Percentiles rank a stretch among this genome's conserved stretches.
These are phyloP conservation scores for Auriscalpium vulgare DNA, from an alignment of 768 basidiomycete genomes.

Conservation along the genomic window DNA sequence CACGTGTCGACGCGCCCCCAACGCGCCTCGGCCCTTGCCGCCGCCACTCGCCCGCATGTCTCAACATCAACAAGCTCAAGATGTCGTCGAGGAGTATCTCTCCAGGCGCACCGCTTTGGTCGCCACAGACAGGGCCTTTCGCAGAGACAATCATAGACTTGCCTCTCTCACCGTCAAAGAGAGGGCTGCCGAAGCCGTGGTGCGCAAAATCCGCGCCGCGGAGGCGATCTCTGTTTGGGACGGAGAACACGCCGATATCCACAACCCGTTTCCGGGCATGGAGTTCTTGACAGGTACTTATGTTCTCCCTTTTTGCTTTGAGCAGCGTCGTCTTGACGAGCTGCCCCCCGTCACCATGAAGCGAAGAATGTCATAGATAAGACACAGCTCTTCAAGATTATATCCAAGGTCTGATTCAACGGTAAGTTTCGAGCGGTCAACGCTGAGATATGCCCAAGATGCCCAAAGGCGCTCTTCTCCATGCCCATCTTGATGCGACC, in stretches of 20 bases:
- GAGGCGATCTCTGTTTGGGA: slow-evolving; percentile 58
- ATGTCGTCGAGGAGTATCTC: slow-evolving; percentile 14
- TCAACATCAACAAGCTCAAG: not conserved
- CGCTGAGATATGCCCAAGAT: slow-evolving; percentile 34
- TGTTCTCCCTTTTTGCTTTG: not conserved
- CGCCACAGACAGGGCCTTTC: slow-evolving; percentile 19
- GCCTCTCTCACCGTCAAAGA: slow-evolving; percentile 27
- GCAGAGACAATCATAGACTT: slow-evolving; percentile 17
- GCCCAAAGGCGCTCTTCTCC: slow-evolving; percentile 74
- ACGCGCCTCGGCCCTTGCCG: not conserved
- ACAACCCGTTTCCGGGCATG: slow-evolving; percentile 71
- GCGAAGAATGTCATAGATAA: slow-evolving; percentile 49
- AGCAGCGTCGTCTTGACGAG: not conserved
- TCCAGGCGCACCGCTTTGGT: slow-evolving; percentile 19
- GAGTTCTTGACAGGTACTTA: slow-evolving; percentile 60
- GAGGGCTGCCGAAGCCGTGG: slow-evolving; percentile 45
- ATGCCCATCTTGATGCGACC: slow-evolving; percentile 69
- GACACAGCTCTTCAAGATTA: slow-evolving; percentile 53
- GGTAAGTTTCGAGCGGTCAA: not conserved
- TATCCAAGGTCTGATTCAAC: slow-evolving; percentile 41
- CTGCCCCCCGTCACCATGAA: slow-evolving; percentile 20
- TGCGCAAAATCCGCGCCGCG: slow-evolving; percentile 43
- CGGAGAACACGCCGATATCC: slow-evolving; percentile 40
- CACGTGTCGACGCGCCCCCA: slow-evolving; percentile 1
- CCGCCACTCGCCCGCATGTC: not conserved